A percentile compares a stretch with the other conserved stretches of the same genome.
Evolutionary conservation across 495 filamentous ascomycete species (phyloP).

Genomic region (Penicillium bovifimosum): DNA sequence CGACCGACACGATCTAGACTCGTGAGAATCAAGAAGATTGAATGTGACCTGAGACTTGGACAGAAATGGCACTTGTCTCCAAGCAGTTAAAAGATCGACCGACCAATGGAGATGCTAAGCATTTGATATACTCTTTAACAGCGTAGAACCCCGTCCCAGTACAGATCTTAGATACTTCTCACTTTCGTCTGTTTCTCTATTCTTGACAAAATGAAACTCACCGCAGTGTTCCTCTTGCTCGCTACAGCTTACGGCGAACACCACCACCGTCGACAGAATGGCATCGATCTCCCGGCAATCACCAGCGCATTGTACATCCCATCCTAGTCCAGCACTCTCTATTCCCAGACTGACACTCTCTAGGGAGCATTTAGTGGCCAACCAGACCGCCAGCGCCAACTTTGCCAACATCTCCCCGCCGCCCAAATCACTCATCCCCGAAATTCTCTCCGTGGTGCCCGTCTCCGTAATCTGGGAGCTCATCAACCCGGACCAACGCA

Average conservation of each 20-base stretch:
- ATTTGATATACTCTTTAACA: slow-evolving; percentile 22
- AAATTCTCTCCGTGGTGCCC: slow-evolving; percentile 27
- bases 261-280: slow-evolving; percentile 10
- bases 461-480: slow-evolving; percentile 23
- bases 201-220: slow-evolving; percentile 2
- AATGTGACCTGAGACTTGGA: neutral
- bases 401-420: slow-evolving; percentile 31
- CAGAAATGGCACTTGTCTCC: neutral
- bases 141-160: neutral
- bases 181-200: neutral
- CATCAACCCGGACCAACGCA: slow-evolving; percentile 23
- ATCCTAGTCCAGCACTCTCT: neutral
- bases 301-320: slow-evolving; percentile 13
- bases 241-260: slow-evolving; percentile 7
- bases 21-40: neutral
- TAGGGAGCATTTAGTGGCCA: slow-evolving; percentile 10
- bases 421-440: slow-evolving; percentile 22
- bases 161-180: neutral
- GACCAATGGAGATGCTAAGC: slow-evolving; percentile 13
- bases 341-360: neutral
- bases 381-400: slow-evolving; percentile 19
- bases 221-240: slow-evolving; percentile 2
- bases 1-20: neutral
- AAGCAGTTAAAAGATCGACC: slow-evolving; percentile 1
- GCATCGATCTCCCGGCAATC: slow-evolving; percentile 12